Evolutionary conservation across 2,329 filamentous ascomycete genomes (phyloP), one percentile per base, ranked within the genome.

Genomic region (Microdochium paspali): DNA sequence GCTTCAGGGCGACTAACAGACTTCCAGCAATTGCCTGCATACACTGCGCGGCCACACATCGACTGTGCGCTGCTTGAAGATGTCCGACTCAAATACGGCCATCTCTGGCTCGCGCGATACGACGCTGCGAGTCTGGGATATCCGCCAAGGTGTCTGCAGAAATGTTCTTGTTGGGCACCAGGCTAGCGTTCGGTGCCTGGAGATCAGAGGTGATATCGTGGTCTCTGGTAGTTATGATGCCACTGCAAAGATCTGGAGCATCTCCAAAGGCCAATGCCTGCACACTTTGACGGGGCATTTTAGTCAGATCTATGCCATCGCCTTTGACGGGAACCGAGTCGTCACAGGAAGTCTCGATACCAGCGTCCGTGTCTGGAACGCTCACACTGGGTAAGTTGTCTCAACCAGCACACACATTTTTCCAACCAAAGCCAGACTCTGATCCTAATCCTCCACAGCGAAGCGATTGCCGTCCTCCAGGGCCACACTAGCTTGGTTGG

Each of bases 201-300:
- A 95, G 62, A 95, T 97, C 58, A 89, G 95, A 63, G 93, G 90
- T 47, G 91, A 98, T 66, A 82, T 95, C 54, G 88, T 97, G 35
- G 93, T 98, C n/a, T 96, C 90, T 25, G 93, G 93, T 49, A 95
- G 90, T 65, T 98, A 98, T 67, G 93, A 98, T 64, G 96, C 93
- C 6, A 96, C 89, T 21, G 93, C 93, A 21, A 85, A 90, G 57
- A 91, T 98, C 49, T 98, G 93, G 93, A 96, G 88, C 65, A 97
- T 98, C 46, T 95, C 89, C 2, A 88, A 96, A 67, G 93, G 93
- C 25, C 83, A 89, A 52, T 98, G 93, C 64, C 71, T 97, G 47
- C 84, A 91, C 55, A 96, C 90, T 1, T 74, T 98, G 32, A 84
- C 85, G 42, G 93, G 93, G 0, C 93, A 98, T 66, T 98, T 96